These are phyloP conservation scores for Termitomyces sp. DNA, from an alignment of 1,284 basidiomycete genomes.

Conservation along the genomic window DNA sequence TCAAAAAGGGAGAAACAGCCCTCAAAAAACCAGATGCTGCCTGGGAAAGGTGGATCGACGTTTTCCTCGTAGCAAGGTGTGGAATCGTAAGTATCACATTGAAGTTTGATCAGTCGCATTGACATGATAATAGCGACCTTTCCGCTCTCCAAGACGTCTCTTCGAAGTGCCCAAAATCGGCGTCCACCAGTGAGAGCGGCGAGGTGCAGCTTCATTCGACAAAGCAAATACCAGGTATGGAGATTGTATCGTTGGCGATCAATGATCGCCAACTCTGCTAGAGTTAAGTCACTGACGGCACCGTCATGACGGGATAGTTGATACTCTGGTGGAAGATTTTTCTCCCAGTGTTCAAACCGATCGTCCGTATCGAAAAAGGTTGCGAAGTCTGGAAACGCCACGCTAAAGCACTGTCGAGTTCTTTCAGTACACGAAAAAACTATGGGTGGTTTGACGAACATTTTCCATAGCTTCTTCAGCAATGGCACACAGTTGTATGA, in stretches of 20 bases:
- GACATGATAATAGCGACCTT: slow-evolving; percentile 27
- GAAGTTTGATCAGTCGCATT: slow-evolving; percentile 33
- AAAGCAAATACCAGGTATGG: slow-evolving; percentile 37
- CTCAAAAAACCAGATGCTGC: slow-evolving; percentile 35
- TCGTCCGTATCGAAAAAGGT: slow-evolving; percentile 38
- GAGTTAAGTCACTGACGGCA: slow-evolving; percentile 21
- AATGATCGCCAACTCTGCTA: slow-evolving; percentile 25
- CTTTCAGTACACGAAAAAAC: slow-evolving; percentile 4
- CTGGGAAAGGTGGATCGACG: slow-evolving; percentile 18
- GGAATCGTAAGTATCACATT: slow-evolving; percentile 27
- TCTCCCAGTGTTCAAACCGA: slow-evolving; percentile 40
- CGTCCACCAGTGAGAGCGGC: slow-evolving; percentile 30
- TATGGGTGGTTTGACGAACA: slow-evolving; percentile 23
- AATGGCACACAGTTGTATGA: slow-evolving; percentile 37
- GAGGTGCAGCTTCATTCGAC: slow-evolving; percentile 34
- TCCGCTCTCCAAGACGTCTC: slow-evolving; percentile 22
- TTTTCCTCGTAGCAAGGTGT: slow-evolving; percentile 11
- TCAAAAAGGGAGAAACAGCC: slow-evolving; percentile 38
- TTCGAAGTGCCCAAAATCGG: slow-evolving; percentile 17
- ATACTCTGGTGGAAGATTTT: slow-evolving; percentile 33
- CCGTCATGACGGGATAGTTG: slow-evolving; percentile 22
- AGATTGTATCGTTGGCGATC: slow-evolving; percentile 34
- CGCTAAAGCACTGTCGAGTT: slow-evolving; percentile 34
- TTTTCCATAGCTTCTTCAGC: slow-evolving; percentile 39
- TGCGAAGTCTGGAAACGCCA: slow-evolving; percentile 30